Percentiles rank a stretch among this genome's conserved stretches.
These are phyloP conservation scores for Drechslerella coelobrocha DNA, from an alignment of 2,329 filamentous ascomycete genomes.

Conservation along the genomic window DNA sequence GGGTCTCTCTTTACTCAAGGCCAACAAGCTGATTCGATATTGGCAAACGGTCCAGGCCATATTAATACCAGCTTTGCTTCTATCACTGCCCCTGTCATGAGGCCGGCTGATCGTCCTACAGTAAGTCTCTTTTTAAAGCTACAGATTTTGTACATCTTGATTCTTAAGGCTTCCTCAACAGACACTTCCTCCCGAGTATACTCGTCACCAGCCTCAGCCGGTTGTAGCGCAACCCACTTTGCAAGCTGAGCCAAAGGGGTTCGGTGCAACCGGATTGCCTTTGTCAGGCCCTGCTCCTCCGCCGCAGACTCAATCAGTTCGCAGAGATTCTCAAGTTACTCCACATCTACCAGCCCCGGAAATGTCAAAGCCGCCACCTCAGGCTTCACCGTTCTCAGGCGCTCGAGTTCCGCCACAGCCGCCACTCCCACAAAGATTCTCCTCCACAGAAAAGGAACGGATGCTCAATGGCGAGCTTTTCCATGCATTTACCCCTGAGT, in stretches of 20 bases:
- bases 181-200: slow-evolving; percentile 44
- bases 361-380: slow-evolving; percentile 57
- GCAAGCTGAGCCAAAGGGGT: slow-evolving; percentile 35
- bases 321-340: slow-evolving; percentile 27
- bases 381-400: slow-evolving; percentile 67
- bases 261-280: slow-evolving; percentile 34
- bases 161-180: slow-evolving; percentile 13
- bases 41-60: slow-evolving; percentile 49
- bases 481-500: slow-evolving; percentile 76
- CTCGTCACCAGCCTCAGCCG: slow-evolving; percentile 27
- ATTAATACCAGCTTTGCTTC: slow-evolving; percentile 48
- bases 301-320: slow-evolving; percentile 48
- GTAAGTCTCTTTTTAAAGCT: slow-evolving; percentile 25
- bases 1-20: slow-evolving; percentile 48
- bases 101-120: slow-evolving; percentile 29
- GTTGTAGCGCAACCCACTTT: slow-evolving; percentile 28
- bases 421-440: slow-evolving; percentile 59
- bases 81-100: slow-evolving; percentile 37
- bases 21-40: slow-evolving; percentile 51
- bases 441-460: slow-evolving; percentile 77
- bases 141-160: background rate
- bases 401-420: slow-evolving; percentile 65
- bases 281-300: slow-evolving; percentile 54
- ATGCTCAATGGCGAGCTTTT: slow-evolving; percentile 85
- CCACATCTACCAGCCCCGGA: slow-evolving; percentile 56